phyloP scores from a whole-genome alignment of 495 filamentous ascomycete species.

The Penicillium pancosmium region DNA sequence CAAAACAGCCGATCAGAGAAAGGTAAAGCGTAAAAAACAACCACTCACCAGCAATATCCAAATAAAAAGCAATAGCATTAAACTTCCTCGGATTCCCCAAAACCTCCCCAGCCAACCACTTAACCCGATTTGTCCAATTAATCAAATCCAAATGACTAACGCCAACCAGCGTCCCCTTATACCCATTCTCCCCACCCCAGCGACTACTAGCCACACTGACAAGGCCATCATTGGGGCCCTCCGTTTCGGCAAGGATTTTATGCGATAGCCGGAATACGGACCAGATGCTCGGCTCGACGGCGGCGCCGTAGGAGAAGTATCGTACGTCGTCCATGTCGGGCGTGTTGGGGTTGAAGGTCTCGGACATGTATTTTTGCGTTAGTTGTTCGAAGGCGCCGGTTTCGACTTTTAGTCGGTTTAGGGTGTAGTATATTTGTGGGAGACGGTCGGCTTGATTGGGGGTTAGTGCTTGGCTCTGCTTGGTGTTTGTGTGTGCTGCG shows the following conservation, averaged over 20 bases:
- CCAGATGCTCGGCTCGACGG: constrained; percentile 64
- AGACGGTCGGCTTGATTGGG: constrained; percentile 49
- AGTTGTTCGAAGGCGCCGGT: constrained; percentile 85
- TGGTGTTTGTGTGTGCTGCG: constrained; percentile 3
- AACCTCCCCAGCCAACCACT: constrained; percentile 68
- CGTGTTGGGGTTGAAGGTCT: constrained; percentile 79
- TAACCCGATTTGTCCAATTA: constrained; percentile 89
- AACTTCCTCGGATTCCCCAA: constrained; percentile 77
- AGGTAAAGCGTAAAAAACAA: neutral
- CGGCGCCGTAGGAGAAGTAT: constrained; percentile 92
- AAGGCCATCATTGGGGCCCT: constrained; percentile 91
- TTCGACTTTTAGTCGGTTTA: constrained; percentile 69
- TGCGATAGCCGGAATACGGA: constrained; percentile 78
- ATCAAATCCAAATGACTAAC: constrained; percentile 93
- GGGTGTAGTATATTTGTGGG: constrained; percentile 68
- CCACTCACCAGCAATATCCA: constrained; percentile 73
- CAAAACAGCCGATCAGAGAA: neutral
- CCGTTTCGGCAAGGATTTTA: constrained; percentile 63
- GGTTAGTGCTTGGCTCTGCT: neutral
- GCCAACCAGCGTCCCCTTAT: constrained; percentile 85
- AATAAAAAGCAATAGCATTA: constrained; percentile 94
- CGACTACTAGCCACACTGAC: constrained; percentile 83
- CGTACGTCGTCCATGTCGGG: constrained; percentile 73
- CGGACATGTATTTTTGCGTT: constrained; percentile 77
- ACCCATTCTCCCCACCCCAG: constrained; percentile 73